These are phyloP conservation scores for Alternaria burnsii DNA, from an alignment of 2,329 filamentous ascomycete species.

Conservation along the genomic window DNA sequence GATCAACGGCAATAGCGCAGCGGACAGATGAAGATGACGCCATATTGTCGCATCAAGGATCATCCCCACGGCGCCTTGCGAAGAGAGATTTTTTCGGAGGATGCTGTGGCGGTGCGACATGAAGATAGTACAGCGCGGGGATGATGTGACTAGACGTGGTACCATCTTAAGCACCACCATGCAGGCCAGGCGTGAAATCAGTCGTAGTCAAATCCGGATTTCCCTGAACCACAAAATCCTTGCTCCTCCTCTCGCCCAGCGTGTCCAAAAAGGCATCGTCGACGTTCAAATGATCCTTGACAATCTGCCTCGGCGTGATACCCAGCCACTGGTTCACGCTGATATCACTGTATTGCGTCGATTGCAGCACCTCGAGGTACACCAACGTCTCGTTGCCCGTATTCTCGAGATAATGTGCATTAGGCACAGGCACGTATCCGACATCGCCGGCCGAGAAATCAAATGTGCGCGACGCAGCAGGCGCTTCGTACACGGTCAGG, in stretches of 20 bases:
- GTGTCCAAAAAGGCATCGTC: slow-evolving; percentile 36
- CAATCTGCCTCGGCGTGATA: slow-evolving; percentile 54
- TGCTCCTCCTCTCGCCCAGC: slow-evolving; percentile 45
- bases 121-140: no score
- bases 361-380: slow-evolving; percentile 68
- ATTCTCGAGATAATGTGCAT: slow-evolving; percentile 69
- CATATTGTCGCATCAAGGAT: no score
- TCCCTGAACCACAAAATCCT: slow-evolving; percentile 52
- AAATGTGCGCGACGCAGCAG: slow-evolving; percentile 62
- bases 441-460: slow-evolving; percentile 69
- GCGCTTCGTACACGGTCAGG: slow-evolving; percentile 65
- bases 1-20: no score
- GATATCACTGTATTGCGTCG: slow-evolving; percentile 62
- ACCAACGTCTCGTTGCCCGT: slow-evolving; percentile 65
- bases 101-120: no score
- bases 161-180: not conserved
- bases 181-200: slow-evolving; percentile 37
- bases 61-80: no score
- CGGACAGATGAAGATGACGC: no score
- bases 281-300: slow-evolving; percentile 44
- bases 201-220: slow-evolving; percentile 48
- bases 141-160: no score
- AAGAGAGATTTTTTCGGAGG: accelerated
- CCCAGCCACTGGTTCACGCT: slow-evolving; percentile 67
- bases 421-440: slow-evolving; percentile 64